Percentiles rank a stretch among this genome's conserved stretches.
Evolutionary conservation across 345 rosid genomes (phyloP).

Genomic region (Dovyalis caffra): DNA sequence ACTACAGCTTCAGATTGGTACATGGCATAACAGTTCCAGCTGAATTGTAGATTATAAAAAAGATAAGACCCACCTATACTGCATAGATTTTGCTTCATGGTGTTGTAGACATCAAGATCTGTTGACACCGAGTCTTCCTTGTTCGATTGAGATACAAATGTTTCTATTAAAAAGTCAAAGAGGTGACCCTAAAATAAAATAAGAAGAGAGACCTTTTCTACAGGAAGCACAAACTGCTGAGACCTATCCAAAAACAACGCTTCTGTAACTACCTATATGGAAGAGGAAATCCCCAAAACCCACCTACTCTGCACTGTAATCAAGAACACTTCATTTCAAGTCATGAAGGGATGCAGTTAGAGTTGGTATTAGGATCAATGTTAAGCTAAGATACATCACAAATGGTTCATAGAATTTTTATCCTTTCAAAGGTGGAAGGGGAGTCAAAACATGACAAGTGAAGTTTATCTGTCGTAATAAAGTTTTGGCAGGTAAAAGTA

Average conservation of each 20-base stretch:
- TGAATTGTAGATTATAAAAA: background rate
- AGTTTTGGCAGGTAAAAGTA: background rate
- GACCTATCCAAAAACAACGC: background rate
- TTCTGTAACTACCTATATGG: background rate
- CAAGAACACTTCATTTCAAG: background rate
- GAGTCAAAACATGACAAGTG: background rate
- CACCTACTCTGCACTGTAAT: background rate
- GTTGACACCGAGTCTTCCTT: background rate
- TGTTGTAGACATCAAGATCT: background rate
- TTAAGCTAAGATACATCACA: background rate
- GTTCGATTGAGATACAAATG: background rate
- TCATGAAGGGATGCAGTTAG: background rate
- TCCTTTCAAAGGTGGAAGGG: background rate
- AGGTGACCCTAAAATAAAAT: background rate
- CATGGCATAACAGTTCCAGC: background rate
- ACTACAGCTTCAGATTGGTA: background rate
- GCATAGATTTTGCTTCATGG: background rate
- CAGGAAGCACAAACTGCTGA: background rate
- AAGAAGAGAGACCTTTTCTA: background rate
- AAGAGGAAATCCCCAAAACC: background rate
- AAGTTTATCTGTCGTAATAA: background rate
- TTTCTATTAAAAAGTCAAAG: background rate
- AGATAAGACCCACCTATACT: background rate
- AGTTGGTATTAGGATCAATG: background rate
- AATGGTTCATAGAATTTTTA: background rate